Evolutionary conservation across 371 early-diverging fungal genomes (phyloP), one percentile per base, ranked within the genome.

Genomic region (Rhizopus delemar): DNA sequence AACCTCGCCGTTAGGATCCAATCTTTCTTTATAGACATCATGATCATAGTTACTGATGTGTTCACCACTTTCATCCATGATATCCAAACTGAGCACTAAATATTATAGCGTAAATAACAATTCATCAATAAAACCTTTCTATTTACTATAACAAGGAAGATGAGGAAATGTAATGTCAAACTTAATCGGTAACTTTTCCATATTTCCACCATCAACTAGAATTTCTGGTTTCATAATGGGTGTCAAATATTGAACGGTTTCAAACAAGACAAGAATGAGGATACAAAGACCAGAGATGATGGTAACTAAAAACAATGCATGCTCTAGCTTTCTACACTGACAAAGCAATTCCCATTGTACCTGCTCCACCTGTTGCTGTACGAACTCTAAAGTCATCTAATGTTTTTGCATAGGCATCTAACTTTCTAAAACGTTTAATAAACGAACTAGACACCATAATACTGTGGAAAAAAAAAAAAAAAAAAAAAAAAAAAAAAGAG

Each of bases 341-440:
- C 13, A 45, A n/a, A 45, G 16, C 46, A 22, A 2, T 22, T 22
- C 22, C 22, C 22, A 22, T 22, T 22, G 22, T 43, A 93, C 93
- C 89, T 52, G 77, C 60, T 39, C 92, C 97, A 53, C 97, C 97
- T 0, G 92, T 82, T 13, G 82, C 77, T n/a, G 97, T 97, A 68
- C 91, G 87, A 50, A 94, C 81, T 53, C 93, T 85, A 73, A 97
- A 94, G 73, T 98, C 97, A 63, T 98, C 99, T 13, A 95, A 80
- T 2, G 97, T 94, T 66, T 97, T 97, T n/a, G 99, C 98, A 64
- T 96, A 97, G 16, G 94, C 95, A 70, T 98, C 99, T 57, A 95
- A 87, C 56, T 78, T 75, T 57, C 82, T 82, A 58, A 90, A 82
- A 39, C 83, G 71, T 52, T 77, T 81, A 6, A 77, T 39, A 32